Percentiles rank a stretch among this genome's conserved stretches.
Conservation (phyloP, 129 eudicot species). For the carrot (Daucus carota) region DNA sequence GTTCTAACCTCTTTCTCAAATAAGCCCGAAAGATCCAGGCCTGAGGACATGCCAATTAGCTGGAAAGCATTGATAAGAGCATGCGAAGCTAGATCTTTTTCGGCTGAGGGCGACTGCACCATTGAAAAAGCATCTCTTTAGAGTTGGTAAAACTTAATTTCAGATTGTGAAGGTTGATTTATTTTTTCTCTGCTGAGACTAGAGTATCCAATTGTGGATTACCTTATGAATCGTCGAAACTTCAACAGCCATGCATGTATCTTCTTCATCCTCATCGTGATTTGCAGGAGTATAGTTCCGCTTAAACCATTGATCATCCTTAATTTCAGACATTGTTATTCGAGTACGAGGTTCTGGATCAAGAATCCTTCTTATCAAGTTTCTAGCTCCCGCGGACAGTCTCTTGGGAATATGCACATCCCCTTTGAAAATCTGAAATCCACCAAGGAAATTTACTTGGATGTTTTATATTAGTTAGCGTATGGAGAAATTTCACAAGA, state of each 20-base stretch:
- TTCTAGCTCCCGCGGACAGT: slow-evolving; percentile 72
- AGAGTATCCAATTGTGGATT: slow-evolving; percentile 24
- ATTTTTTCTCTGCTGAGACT: background rate
- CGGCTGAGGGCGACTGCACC: slow-evolving; percentile 47
- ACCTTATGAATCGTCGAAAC: slow-evolving; percentile 40
- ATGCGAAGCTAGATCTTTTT: slow-evolving; percentile 53
- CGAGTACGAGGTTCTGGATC: slow-evolving; percentile 73
- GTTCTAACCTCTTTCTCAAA: slow-evolving; percentile 78
- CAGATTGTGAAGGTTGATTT: background rate
- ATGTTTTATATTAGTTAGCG: background rate
- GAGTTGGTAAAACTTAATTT: background rate
- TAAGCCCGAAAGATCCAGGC: slow-evolving; percentile 75
- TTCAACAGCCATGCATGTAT: slow-evolving; percentile 41
- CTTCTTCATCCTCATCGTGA: slow-evolving; percentile 50
- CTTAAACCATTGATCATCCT: slow-evolving; percentile 70
- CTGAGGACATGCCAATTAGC: slow-evolving; percentile 90
- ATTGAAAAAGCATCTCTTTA: slow-evolving; percentile 2
- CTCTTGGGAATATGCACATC: slow-evolving; percentile 72
- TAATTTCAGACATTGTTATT: slow-evolving; percentile 61
- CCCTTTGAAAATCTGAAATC: slow-evolving; percentile 68
- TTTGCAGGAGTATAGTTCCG: slow-evolving; percentile 50
- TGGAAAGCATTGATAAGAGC: slow-evolving; percentile 74
- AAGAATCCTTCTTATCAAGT: slow-evolving; percentile 67
- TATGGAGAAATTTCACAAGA: background rate
- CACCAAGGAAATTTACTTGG: background rate